These are phyloP conservation scores for Zygnema circumcarinatum DNA, from an alignment of 139 green algal genomes.

Conservation along the genomic window DNA sequence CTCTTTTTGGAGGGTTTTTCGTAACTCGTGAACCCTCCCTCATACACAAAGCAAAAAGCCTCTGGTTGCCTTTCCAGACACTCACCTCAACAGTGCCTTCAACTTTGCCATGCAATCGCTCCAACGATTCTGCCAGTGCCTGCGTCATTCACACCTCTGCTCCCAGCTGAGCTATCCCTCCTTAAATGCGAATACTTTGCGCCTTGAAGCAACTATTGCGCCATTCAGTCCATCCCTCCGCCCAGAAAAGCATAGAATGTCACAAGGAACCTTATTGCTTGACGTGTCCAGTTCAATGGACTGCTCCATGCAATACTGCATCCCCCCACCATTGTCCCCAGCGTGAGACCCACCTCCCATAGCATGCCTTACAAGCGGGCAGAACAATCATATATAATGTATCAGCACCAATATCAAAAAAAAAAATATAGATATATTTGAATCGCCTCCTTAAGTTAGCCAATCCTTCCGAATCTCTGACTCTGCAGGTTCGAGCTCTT, in stretches of 20 bases:
- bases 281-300: conserved; percentile 20
- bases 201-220: too few relatives aligned
- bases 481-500: neutral
- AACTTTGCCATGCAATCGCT: neutral
- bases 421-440: neutral
- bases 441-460: neutral
- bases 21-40: too few relatives aligned
- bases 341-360: too few relatives aligned
- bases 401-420: neutral
- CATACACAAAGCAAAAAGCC: neutral
- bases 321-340: neutral
- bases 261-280: neutral
- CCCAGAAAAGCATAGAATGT: too few relatives aligned
- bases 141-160: neutral
- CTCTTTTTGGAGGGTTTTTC: neutral
- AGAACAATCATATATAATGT: neutral
- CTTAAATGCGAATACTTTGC: too few relatives aligned
- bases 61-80: neutral
- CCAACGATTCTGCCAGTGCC: conserved; percentile 6
- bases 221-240: too few relatives aligned
- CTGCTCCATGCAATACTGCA: neutral
- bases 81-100: conserved; percentile 14
- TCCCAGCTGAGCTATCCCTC: too few relatives aligned
- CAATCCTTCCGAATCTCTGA: neutral
- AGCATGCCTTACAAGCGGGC: too few relatives aligned